These are phyloP conservation scores for Capsella bursapastoris DNA, from an alignment of 345 rosid genomes.

Conservation along the genomic window DNA sequence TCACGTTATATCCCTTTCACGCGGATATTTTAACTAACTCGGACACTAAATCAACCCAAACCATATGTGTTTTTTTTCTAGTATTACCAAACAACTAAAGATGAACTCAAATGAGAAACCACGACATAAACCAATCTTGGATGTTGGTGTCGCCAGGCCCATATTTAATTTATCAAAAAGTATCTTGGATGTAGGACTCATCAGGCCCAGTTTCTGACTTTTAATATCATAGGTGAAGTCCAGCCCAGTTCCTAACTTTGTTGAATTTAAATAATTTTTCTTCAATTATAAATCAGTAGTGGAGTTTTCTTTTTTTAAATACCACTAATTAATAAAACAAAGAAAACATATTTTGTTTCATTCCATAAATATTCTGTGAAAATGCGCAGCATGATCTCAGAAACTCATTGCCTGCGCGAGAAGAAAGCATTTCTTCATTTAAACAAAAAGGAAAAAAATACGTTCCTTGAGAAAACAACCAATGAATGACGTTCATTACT, in stretches of 20 bases:
- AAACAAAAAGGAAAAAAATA: background rate
- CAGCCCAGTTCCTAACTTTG: slow-evolving; percentile 13
- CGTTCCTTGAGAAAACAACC: background rate
- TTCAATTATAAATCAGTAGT: background rate
- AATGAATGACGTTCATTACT: background rate
- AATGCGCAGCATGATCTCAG: slow-evolving; percentile 37
- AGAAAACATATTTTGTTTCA: background rate
- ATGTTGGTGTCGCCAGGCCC: background rate
- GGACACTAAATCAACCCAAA: too few relatives aligned
- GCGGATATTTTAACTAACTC: too few relatives aligned
- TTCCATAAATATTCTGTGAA: background rate
- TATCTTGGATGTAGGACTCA: background rate
- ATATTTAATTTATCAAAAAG: background rate
- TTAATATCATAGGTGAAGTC: background rate
- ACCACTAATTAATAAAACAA: background rate
- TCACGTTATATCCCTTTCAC: too few relatives aligned
- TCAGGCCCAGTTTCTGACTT: background rate
- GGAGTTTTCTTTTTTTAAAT: background rate
- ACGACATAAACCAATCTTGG: too few relatives aligned
- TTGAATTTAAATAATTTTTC: background rate
- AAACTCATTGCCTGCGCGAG: slow-evolving; percentile 34
- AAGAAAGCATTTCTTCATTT: background rate
- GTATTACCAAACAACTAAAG: too few relatives aligned
- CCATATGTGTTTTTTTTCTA: too few relatives aligned
- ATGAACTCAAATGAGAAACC: too few relatives aligned